Conservation (phyloP, 176 grass and related monocot species). For the Musa schizocarpa region DNA sequence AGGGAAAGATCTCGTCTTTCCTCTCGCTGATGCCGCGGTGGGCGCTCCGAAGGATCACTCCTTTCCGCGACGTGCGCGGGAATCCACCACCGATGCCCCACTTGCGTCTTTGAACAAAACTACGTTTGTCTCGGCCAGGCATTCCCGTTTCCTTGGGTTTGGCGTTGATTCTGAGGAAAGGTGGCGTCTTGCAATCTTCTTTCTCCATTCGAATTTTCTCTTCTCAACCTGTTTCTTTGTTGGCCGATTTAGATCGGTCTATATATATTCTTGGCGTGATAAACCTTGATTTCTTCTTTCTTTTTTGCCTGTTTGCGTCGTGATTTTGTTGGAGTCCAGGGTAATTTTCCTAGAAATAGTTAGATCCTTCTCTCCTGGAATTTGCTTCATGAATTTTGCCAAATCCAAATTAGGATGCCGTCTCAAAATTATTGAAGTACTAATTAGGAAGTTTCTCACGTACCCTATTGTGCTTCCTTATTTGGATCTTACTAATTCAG, state of each 20-base stretch:
- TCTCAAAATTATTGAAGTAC: background rate
- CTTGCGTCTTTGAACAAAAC: background rate
- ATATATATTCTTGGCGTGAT: background rate
- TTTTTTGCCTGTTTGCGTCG: background rate
- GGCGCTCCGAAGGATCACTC: background rate
- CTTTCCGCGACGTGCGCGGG: background rate
- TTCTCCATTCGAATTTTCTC: background rate
- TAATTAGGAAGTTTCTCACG: background rate
- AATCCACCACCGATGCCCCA: background rate
- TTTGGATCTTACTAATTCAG: background rate
- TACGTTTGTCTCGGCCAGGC: background rate
- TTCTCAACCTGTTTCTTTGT: background rate
- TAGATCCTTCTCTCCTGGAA: background rate
- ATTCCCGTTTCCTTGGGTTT: background rate
- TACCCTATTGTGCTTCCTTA: background rate
- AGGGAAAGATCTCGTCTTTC: background rate
- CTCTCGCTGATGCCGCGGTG: background rate
- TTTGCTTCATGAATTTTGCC: too few species aligned
- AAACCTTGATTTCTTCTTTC: too few species aligned
- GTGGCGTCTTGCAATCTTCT: background rate
- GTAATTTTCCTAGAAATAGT: background rate
- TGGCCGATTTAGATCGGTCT: background rate
- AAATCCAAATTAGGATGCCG: too few species aligned
- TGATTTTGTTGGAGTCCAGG: background rate
- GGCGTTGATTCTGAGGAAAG: background rate